Evolutionary conservation across 345 rosid genomes (phyloP), one percentile per base, ranked within the genome.

Genomic region (Nephelium lappaceum): DNA sequence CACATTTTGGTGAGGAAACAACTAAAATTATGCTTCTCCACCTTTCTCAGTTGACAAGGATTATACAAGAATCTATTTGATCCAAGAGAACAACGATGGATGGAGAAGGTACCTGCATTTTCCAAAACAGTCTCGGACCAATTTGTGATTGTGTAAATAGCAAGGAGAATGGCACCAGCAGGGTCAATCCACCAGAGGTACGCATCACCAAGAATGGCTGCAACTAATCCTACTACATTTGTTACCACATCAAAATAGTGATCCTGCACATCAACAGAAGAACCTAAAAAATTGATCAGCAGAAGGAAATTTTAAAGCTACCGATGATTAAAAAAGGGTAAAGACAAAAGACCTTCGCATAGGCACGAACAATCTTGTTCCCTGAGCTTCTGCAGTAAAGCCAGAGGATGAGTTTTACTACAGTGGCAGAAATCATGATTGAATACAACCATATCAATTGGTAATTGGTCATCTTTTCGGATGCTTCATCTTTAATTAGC

Each of bases 161-260:
- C 99, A 63, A 93, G 94, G 47, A 87, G 74, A 45, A 92, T 89
- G 25, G 98, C 98, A 74, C 97, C 99, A 25, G 79, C 81, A 2
- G 99, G 97, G 72, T 96, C 99, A 16, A 96, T 91, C 98, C 97
- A 96, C 99, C 97, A 96, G 70, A 82, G 88, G 79, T 71, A 85
- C 38, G 83, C 80, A 84, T 93, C 92, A 47, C 94, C 98, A 41
- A 96, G 92, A 82, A 93, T 80, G 23, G 98, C 99, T 5, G 99
- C 91, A 14, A 85, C 87, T 23, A 96, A 72, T 63, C 98, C 99
- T 12, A 93, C 92, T 55, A 96, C 88, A 69, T 96, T 96, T 53
- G 97, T 96, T 61, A 93, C 77, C 76, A 96, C 97, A 69, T 96
- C 98, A 71, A 96, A 93, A 62, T 93, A 87, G 84, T 93, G 98